Conservation (phyloP, 2,329 filamentous ascomycete genomes). For the Stagonosporopsis tanaceti region DNA sequence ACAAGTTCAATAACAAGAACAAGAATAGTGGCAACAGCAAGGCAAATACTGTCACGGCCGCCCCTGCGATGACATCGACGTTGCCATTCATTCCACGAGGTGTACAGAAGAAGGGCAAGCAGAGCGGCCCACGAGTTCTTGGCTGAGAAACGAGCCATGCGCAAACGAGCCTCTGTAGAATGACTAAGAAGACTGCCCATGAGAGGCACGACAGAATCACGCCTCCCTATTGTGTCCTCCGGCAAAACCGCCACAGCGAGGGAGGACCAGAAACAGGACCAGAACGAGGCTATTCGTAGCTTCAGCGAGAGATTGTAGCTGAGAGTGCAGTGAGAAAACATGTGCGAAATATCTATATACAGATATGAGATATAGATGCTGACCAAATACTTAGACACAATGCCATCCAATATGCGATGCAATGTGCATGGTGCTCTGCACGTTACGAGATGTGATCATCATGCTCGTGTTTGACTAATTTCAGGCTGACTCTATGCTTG, state of each 20-base stretch:
- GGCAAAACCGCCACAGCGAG: not conserved
- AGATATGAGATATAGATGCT: too few relatives aligned
- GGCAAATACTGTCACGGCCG: constrained; percentile 21
- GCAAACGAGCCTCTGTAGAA: not conserved
- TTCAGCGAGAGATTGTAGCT: not conserved
- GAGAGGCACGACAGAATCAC: not conserved
- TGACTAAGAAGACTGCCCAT: not conserved
- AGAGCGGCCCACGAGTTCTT: constrained; percentile 35
- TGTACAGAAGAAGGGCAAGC: constrained; percentile 45
- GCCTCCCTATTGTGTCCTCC: not conserved
- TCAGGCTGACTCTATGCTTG: not conserved
- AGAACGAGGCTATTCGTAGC: not conserved
- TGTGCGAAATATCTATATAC: not conserved
- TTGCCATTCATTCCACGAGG: constrained; percentile 39
- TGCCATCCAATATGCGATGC: not conserved
- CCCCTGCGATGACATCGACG: constrained; percentile 17
- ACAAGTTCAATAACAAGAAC: constrained; percentile 63
- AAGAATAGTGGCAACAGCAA: constrained; percentile 43
- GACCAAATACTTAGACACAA: not conserved
- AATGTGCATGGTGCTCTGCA: not conserved
- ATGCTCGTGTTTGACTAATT: not conserved
- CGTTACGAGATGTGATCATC: too few relatives aligned
- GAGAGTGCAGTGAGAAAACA: not conserved
- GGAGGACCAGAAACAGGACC: not conserved
- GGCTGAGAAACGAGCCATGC: constrained; percentile 28